These are phyloP conservation scores for Raddia distichophylla DNA, from an alignment of 176 grass and related monocot species.

Conservation along the genomic window DNA sequence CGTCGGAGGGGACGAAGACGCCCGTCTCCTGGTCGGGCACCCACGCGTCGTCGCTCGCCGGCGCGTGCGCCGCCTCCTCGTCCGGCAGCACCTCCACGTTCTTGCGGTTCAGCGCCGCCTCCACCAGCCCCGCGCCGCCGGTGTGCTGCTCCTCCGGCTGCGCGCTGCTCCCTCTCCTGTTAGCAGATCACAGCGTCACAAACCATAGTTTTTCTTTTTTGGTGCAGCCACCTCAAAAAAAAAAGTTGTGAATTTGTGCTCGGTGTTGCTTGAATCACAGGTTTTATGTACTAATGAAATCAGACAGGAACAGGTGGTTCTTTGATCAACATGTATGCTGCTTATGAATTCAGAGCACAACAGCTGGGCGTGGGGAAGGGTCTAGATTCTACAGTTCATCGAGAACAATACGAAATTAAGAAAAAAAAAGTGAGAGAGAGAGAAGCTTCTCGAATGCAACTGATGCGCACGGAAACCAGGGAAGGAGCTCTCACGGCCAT, in stretches of 20 bases:
- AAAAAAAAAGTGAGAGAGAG: neutral
- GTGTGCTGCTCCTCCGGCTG: conserved; percentile 10
- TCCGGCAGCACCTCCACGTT: conserved; percentile 22
- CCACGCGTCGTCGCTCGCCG: conserved; percentile 26
- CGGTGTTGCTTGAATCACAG: neutral
- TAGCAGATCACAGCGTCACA: neutral
- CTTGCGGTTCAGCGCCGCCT: conserved; percentile 49
- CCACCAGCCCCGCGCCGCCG: conserved; percentile 15
- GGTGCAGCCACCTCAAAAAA: too few relatives aligned
- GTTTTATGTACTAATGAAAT: neutral
- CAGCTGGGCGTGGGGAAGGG: neutral
- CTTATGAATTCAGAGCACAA: neutral
- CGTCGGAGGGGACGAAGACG: conserved; percentile 40
- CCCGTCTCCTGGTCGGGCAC: conserved; percentile 51
- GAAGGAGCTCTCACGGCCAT: neutral
- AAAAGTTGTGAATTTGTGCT: neutral
- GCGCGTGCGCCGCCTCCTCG: neutral
- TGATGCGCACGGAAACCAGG: neutral
- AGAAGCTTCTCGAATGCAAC: neutral
- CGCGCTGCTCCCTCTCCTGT: conserved; percentile 24
- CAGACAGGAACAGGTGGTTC: neutral
- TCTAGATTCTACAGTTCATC: neutral
- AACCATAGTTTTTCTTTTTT: too few relatives aligned
- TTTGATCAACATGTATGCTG: neutral
- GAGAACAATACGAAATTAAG: neutral